phyloP scores from a whole-genome alignment of 768 basidiomycete species.

The Brasilioporus rufonigricans region DNA sequence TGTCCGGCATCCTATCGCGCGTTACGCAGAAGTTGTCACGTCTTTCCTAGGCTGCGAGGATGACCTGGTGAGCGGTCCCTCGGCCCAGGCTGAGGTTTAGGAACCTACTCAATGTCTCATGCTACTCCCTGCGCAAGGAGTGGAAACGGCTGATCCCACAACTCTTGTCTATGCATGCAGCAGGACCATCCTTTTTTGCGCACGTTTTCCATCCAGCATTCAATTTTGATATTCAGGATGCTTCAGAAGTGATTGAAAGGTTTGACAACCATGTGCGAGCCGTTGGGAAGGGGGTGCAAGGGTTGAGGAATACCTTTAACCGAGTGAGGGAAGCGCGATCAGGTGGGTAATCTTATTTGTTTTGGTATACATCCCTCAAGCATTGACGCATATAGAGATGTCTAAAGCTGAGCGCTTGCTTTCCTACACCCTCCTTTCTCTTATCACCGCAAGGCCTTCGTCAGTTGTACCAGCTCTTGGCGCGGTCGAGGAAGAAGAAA shows the following conservation, averaged over 20 bases:
- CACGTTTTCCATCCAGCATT: conserved; percentile 83
- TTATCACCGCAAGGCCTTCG: conserved; percentile 69
- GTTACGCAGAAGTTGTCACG: conserved; percentile 76
- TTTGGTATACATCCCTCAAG: neutral
- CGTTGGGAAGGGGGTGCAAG: conserved; percentile 67
- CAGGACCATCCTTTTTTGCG: conserved; percentile 76
- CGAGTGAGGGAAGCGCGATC: conserved; percentile 63
- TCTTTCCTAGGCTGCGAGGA: conserved; percentile 78
- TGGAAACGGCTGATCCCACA: conserved; percentile 64
- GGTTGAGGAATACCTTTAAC: conserved; percentile 59
- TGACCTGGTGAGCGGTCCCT: conserved; percentile 56
- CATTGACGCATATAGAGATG: conserved; percentile 54
- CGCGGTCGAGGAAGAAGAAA: conserved; percentile 47
- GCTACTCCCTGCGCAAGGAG: conserved; percentile 44
- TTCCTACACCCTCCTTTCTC: conserved; percentile 68
- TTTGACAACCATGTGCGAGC: conserved; percentile 68
- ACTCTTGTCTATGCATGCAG: conserved; percentile 57
- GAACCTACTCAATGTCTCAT: conserved; percentile 2
- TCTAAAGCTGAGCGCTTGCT: conserved; percentile 72
- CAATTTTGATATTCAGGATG: conserved; percentile 77
- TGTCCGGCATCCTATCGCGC: conserved; percentile 70
- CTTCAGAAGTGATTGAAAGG: conserved; percentile 50
- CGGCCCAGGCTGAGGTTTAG: neutral
- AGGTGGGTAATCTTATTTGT: conserved; percentile 41
- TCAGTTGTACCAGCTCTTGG: conserved; percentile 48